Percentiles rank a stretch among this genome's conserved stretches.
phyloP scores from a whole-genome alignment of 163 green algal genomes.

The Scenedesmus sp. region DNA sequence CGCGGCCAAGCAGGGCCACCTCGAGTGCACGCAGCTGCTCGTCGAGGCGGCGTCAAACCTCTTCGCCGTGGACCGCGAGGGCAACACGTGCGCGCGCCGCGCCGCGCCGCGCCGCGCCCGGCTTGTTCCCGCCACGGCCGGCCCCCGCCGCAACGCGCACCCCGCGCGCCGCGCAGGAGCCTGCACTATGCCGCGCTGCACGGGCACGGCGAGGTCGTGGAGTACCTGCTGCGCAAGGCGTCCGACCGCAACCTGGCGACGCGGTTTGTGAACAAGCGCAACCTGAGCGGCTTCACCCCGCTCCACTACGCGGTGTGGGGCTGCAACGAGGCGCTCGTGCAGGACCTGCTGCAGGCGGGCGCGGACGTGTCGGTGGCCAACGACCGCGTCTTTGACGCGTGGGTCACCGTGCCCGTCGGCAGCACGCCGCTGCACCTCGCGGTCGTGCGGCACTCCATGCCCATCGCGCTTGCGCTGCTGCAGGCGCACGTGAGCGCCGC shows the following conservation, averaged over 20 bases:
- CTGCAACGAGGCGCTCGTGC: conserved; percentile 21
- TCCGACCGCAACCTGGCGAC: background rate
- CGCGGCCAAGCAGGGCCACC: conserved; percentile 44
- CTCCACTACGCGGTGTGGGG: conserved; percentile 47
- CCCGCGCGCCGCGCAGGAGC: background rate
- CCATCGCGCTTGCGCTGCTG: conserved; percentile 46
- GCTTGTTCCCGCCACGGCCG: too few species aligned
- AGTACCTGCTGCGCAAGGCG: conserved; percentile 38
- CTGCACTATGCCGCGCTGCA: conserved; percentile 45
- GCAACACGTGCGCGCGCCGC: conserved; percentile 44
- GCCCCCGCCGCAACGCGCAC: background rate
- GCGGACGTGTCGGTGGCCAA: conserved; percentile 28
- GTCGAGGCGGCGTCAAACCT: conserved; percentile 37
- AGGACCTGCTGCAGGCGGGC: conserved; percentile 21
- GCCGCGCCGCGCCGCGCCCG: too few species aligned
- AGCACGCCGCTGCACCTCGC: conserved; percentile 53
- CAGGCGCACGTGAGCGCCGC: conserved; percentile 39
- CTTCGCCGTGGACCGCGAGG: conserved; percentile 42
- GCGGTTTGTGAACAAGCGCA: conserved; percentile 39
- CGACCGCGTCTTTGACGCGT: conserved; percentile 51
- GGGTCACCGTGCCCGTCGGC: conserved; percentile 47
- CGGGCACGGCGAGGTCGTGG: conserved; percentile 28
- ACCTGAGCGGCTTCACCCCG: conserved; percentile 40
- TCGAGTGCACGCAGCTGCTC: conserved; percentile 27
- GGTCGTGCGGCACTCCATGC: conserved; percentile 54